Evolutionary conservation across 148 eudicot species (phyloP), one percentile per base, ranked within the genome.

Genomic region (Salicornia ramosissima): DNA sequence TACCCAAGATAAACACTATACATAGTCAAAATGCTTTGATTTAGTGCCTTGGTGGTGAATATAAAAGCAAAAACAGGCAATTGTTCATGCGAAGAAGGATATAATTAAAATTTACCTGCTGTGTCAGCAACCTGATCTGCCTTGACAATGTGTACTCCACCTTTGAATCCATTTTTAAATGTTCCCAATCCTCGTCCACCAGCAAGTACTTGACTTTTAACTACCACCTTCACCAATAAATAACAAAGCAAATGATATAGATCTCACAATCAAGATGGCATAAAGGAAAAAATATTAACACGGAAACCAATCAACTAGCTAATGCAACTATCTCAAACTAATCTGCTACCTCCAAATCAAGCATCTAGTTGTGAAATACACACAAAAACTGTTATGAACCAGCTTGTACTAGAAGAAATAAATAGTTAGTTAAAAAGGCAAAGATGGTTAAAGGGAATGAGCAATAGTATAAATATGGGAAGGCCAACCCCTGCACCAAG

Each of bases 131-230:
- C 96, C 71, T 88, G 79, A 39, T 88, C 89, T 50, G 85, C 75
- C 81, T 90, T 87, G 63, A 94, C 98, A 70, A 94, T 88, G 73
- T 90, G 97, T 54, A 94, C 97, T 59, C 98, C 98, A 61, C 98
- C 97, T 80, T 90, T 76, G 25, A 88, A 79, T 39, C 97, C 98
- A 75, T 75, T 90, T 80, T 88, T 88, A 79, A 94, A 94, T 21
- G 89, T 94, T 68, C 97, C 98, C 78, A 94, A 74, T 56, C 98
- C 98, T 74, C 97, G 84, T 34, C 97, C 98, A 78, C 98, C 97
- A 79, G 97, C 98, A 71, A 94, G 92, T 62, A 94, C 78, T 87
- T 90, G 97, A 71, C 97, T 90, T 84, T 94, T 94, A 70, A 90
- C 98, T n/a, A 94, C 98, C 75, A 90, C 73, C 98, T 94, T 79